Conservation (phyloP, 257 asterid species). For the Solanum pimpinellifolium region DNA sequence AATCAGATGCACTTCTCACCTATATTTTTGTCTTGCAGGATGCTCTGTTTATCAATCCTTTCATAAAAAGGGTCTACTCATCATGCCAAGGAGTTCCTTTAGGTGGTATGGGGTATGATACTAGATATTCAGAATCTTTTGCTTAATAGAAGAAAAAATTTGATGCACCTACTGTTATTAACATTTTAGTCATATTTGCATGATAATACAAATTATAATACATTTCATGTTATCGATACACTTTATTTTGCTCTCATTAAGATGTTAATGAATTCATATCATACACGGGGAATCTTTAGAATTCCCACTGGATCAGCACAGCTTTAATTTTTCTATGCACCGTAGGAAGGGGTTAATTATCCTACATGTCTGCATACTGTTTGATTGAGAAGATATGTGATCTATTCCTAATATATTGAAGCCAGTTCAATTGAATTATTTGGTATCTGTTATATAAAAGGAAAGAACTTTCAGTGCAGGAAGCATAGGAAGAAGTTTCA, state of each 20-base stretch:
- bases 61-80: conserved; percentile 52
- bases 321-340: background rate
- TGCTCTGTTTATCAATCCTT: conserved; percentile 64
- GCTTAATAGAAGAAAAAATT: background rate
- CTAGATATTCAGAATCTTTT: background rate
- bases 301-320: background rate
- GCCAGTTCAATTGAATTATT: background rate
- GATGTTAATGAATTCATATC: background rate
- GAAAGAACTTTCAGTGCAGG: conserved; percentile 61
- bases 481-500: conserved; percentile 94
- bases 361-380: background rate
- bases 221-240: background rate
- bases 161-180: background rate
- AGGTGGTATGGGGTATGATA: conserved; percentile 88
- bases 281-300: background rate
- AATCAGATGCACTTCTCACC: background rate
- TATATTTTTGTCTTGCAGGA: conserved; percentile 37
- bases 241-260: background rate
- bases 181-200: background rate
- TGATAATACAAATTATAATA: background rate
- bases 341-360: background rate
- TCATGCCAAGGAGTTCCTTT: conserved; percentile 94
- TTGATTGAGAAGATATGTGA: background rate
- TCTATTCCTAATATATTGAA: background rate
- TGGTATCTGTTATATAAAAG: background rate